Conservation (phyloP, 1,284 basidiomycete genomes). For the Leucocoprinus gongylophorus region DNA sequence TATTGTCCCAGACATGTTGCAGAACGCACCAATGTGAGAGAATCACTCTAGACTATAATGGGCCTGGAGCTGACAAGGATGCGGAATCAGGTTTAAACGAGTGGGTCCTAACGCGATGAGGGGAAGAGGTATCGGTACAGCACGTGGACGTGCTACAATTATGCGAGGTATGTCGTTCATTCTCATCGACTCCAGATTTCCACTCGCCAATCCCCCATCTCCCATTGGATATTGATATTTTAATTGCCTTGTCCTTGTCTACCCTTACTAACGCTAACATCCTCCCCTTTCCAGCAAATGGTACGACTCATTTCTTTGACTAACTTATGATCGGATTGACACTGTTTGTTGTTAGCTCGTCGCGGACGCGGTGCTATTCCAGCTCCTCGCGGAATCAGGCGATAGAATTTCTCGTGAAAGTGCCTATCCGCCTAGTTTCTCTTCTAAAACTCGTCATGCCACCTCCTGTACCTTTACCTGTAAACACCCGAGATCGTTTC, state of each 20-base stretch:
- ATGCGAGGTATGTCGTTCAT: conserved; percentile 54
- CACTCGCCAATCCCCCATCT: conserved; percentile 7
- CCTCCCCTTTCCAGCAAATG: conserved; percentile 1
- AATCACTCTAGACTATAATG: background rate
- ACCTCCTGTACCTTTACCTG: background rate
- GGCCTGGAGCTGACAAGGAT: background rate
- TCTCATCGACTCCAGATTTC: conserved; percentile 10
- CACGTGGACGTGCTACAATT: conserved; percentile 93
- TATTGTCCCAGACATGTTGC: conserved; percentile 99
- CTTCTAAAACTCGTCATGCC: background rate
- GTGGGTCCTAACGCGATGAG: conserved; percentile 98
- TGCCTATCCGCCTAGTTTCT: background rate
- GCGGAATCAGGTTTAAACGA: conserved; percentile 82
- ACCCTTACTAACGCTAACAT: background rate
- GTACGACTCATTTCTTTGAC: background rate
- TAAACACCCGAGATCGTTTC: background rate
- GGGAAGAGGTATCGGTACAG: conserved; percentile 97
- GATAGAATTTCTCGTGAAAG: conserved; percentile 31
- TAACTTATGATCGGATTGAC: conserved; percentile 7
- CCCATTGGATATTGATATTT: background rate
- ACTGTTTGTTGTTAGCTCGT: conserved; percentile 52
- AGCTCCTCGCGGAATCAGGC: conserved; percentile 65
- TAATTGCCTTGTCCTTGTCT: background rate
- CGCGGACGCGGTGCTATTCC: conserved; percentile 75
- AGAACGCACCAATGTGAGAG: conserved; percentile 96